Evolutionary conservation across 2,329 filamentous ascomycete species (phyloP), one percentile per base, ranked within the genome.

Genomic region (Tolypocladium amazonense): DNA sequence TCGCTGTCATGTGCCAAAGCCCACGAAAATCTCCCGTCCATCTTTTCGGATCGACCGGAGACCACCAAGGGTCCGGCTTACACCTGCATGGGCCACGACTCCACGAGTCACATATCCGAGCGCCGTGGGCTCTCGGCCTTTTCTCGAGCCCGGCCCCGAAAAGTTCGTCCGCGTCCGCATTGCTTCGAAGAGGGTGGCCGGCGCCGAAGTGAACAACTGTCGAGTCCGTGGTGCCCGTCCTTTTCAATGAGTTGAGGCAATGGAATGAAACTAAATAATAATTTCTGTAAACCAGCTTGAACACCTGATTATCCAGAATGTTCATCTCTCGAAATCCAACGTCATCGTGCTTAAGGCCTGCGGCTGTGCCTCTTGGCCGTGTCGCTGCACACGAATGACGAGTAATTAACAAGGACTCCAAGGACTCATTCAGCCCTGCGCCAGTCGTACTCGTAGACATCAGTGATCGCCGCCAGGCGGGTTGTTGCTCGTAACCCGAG

Each of bases 11-110:
- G 62, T 62, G 62, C 61, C 58, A 56, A 54, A 54, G 50, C 50
- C 37, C 58, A 64, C 63, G 61, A 65, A 60, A 62, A 62, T 58
- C 54, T 62, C 57, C 59, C 63, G 62, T 50, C 60, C 38, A 23
- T n/a, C 3, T 37, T 30, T 47, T 57, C 55, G 60, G 62, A 61
- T 62, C 59, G 53, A 52, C 54, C 61, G 62, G 61, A 61, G 45
- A 57, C 45, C 30, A 54, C 56, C 53, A 30, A 41, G 15, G 30
- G 41, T 45, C 38, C 39, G 58, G 53, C 58, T 47, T 23, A 27
- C 58, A 35, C 38, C 15, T 30, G 23, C 45, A 30, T 52, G 47
- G 27, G 27, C 15, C 50, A 52, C 50, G 27, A 53, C 14, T 18
- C 15, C 50, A 52, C 50, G 27, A 53, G 18, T 18, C 50, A n/a